A percentile compares a stretch with the other conserved stretches of the same genome.
phyloP scores from a whole-genome alignment of 2,329 filamentous ascomycete genomes.

The Colletotrichum neosansevieriae region DNA sequence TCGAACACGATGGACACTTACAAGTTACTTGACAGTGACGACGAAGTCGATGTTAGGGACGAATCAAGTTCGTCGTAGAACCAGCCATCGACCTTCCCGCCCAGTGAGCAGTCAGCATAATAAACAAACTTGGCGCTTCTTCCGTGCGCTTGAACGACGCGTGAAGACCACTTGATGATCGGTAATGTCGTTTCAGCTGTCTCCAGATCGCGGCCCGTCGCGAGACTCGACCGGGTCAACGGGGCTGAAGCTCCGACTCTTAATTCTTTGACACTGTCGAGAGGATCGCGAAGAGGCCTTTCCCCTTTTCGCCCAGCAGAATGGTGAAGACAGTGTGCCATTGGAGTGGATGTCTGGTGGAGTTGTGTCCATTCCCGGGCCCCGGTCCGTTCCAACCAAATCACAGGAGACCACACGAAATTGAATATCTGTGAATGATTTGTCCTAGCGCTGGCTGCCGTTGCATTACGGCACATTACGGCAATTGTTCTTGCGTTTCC shows the following conservation, averaged over 20 bases:
- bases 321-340: background rate
- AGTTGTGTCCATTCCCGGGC: conserved; percentile 2
- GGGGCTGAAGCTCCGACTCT: conserved; percentile 11
- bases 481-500: background rate
- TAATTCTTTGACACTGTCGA: background rate
- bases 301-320: background rate
- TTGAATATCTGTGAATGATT: conserved; percentile 16
- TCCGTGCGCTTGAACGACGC: no score
- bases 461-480: background rate
- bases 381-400: conserved; percentile 15
- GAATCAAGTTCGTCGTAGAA: no score
- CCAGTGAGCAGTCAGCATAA: no score
- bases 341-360: conserved; percentile 16
- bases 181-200: background rate
- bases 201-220: conserved; percentile 10
- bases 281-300: background rate
- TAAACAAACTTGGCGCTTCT: no score
- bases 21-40: background rate
- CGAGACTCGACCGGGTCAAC: conserved; percentile 7
- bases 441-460: conserved; percentile 1
- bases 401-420: background rate
- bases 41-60: background rate
- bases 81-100: no score
- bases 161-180: background rate
- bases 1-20: no score